Evolutionary conservation across 306 rosid species (phyloP).

Genomic region (Mimosa pudica): DNA sequence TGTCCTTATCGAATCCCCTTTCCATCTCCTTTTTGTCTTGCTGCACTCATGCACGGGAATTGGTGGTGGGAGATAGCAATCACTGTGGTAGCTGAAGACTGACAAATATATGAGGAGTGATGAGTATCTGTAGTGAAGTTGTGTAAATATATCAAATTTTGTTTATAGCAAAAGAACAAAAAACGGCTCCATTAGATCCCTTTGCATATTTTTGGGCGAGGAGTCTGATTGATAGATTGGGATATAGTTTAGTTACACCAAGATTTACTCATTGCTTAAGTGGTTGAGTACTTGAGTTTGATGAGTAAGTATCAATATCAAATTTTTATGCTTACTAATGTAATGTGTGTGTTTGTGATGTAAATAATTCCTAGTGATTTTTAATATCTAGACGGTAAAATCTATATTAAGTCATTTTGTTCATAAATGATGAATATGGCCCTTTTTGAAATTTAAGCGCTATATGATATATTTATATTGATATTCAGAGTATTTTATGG

Average conservation of each 20-base stretch:
- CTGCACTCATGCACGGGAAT: not conserved
- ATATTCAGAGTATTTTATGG: not conserved
- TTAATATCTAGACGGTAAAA: not conserved
- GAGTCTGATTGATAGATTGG: not conserved
- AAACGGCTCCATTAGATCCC: not conserved
- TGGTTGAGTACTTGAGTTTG: not conserved
- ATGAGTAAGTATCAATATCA: not conserved
- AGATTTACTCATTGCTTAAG: not conserved
- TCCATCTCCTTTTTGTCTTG: slow-evolving; percentile 18
- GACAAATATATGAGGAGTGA: not conserved
- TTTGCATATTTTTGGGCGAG: not conserved
- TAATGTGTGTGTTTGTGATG: too few relatives aligned
- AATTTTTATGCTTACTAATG: not conserved
- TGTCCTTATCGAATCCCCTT: slow-evolving; percentile 18
- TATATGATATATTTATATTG: not conserved
- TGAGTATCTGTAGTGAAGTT: slow-evolving; percentile 9
- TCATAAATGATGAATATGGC: not conserved
- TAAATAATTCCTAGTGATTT: too few relatives aligned
- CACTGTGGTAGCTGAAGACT: not conserved
- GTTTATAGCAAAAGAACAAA: slow-evolving; percentile 14
- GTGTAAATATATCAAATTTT: slow-evolving; percentile 31
- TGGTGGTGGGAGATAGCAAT: not conserved
- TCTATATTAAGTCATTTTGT: not conserved
- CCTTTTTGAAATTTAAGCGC: not conserved
- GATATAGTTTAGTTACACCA: not conserved